These are phyloP conservation scores for Debaryomyces sp. DNA, from an alignment of 1,139 yeast genomes.

Conservation along the genomic window DNA sequence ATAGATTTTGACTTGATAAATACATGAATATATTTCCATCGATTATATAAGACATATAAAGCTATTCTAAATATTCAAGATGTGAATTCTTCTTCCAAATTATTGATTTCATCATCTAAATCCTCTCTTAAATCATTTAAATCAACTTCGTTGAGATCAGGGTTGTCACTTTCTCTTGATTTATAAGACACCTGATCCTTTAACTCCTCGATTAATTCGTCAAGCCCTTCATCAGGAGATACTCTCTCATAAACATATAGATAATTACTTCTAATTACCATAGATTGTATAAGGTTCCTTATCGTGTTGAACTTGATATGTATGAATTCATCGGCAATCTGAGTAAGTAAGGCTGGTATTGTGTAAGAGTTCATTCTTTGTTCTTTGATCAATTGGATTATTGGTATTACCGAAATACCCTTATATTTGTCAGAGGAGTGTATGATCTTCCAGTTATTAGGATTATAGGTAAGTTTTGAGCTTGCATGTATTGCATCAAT, in stretches of 20 bases:
- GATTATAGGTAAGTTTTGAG: conserved; percentile 10
- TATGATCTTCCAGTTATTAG: conserved; percentile 30
- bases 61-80: not conserved
- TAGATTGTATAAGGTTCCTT: conserved; percentile 20
- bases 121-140: conserved; percentile 15
- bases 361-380: conserved; percentile 13
- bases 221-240: not conserved
- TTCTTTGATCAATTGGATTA: conserved; percentile 16
- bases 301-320: conserved; percentile 19
- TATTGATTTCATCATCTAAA: conserved; percentile 21
- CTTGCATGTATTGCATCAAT: conserved; percentile 7
- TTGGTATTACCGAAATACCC: conserved; percentile 24
- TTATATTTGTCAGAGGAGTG: conserved; percentile 24
- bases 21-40: not conserved
- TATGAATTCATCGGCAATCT: conserved; percentile 22
- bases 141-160: conserved; percentile 10
- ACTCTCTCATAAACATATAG: conserved; percentile 34
- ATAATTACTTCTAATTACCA: conserved; percentile 28
- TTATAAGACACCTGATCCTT: not conserved
- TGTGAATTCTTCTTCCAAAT: conserved; percentile 11
- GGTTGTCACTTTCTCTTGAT: not conserved
- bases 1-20: not conserved
- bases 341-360: conserved; percentile 13
- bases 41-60: not conserved
- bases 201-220: not conserved